Base-by-base conservation (phyloP, 1,284 basidiomycete species). In the Tremellales sp. region DNA sequence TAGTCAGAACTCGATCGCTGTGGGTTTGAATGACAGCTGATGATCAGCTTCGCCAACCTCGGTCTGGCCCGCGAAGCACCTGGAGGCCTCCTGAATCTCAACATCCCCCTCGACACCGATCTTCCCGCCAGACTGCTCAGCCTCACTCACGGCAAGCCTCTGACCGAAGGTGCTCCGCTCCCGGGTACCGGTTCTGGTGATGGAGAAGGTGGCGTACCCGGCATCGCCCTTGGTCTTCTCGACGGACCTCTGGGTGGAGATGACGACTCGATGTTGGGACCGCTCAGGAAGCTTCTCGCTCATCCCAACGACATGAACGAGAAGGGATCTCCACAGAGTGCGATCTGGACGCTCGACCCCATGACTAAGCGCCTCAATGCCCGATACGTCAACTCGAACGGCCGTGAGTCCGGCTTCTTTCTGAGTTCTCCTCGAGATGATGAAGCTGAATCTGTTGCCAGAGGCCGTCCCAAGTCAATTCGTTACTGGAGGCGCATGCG, bases 401-500 rank as follows among this genome's bases (percentile, higher is more conserved):
- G 58, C 23, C 35, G 53, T 58, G 41, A 56, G 54, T 43, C 33
- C 15, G 3, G 19, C n/a, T 25, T 29, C 21, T 26, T 37, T 2
- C 6, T 40, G 36, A 19, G 26, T 13, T 36, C 13, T 7, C 36
- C 19, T 19, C n/a, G n/a, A 6, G 8, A 22, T 7, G 2, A 21
- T 33, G 7, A n/a, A n/a, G n/a, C 40, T 8, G 8, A 23, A 21
- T 24, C 40, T 42, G 17, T 26, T 8, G 24, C 3, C 31, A 60
- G 58, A 48, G 35, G 40, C 49, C 37, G 48, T 60, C 25, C 60
- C 60, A 2, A 56, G 53, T 17, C 54, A 49, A 25, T 54, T 62
- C 46, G 57, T 60, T 12, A 62, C 57, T 17, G 60, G 60, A 21
- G 60, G 57, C 17, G 52, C 48, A 7, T 62, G 60, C 43, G 42